These are phyloP conservation scores for Gracilaria domingensis DNA, from an alignment of 23 red algal species.

Conservation along the genomic window DNA sequence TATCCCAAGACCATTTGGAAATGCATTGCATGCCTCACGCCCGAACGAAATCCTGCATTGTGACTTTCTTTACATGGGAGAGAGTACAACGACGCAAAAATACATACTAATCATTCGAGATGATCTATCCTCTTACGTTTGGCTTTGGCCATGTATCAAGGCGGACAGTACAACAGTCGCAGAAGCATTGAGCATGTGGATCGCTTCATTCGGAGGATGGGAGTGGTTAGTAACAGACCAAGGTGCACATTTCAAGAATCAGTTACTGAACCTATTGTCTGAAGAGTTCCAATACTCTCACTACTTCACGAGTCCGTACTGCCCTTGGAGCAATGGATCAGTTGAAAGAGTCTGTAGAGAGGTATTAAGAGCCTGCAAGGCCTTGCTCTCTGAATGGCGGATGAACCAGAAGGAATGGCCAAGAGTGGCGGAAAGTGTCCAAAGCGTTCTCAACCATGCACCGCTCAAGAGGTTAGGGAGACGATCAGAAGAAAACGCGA, in stretches of 20 bases:
- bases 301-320: slow-evolving; percentile 37
- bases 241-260: slow-evolving; percentile 53
- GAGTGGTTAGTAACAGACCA: slow-evolving; percentile 25
- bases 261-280: background rate
- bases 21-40: background rate
- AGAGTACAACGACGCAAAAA: background rate
- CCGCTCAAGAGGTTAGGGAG: background rate
- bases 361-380: background rate
- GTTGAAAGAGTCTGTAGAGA: slow-evolving; percentile 33
- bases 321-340: slow-evolving; percentile 6
- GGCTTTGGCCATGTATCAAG: background rate
- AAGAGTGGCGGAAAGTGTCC: background rate
- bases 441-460: background rate
- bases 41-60: slow-evolving; percentile 53
- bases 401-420: slow-evolving; percentile 16
- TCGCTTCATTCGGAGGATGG: slow-evolving; percentile 5
- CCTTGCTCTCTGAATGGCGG: slow-evolving; percentile 42
- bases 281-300: slow-evolving; percentile 10
- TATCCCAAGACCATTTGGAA: slow-evolving; percentile 35
- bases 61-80: slow-evolving; percentile 59
- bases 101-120: slow-evolving; percentile 27
- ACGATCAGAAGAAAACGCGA: background rate
- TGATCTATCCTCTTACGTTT: slow-evolving; percentile 10
- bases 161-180: background rate
- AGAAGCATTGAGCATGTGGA: slow-evolving; percentile 21